Evolutionary conservation across 129 eudicot genomes (phyloP), one percentile per base, ranked within the genome.

Genomic region (Artemisia tridentata): DNA sequence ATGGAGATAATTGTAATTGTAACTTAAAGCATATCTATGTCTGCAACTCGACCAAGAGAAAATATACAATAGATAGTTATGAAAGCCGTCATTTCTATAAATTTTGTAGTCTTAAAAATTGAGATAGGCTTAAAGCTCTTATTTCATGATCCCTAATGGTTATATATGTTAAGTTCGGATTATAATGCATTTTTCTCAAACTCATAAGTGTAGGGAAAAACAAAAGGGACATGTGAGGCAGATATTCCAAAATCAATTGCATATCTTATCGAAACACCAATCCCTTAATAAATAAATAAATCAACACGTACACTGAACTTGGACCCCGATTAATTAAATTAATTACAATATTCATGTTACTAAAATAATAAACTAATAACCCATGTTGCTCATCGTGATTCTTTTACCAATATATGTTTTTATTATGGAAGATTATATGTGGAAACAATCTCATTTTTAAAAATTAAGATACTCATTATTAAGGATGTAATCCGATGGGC

Each of bases 291-390:
- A 56, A 71, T 13, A 21, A 56, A 71, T 4, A 54, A 77, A 77
- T 25, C 72, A 78, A 48, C 77, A 71, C 81, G 77, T 63, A 78
- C 81, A 71, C 60, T 71, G 81, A 78, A 78, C 67, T 70, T 71
- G 71, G 78, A 78, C 71, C 59, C 5, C 47, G 7, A 54, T 23
- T 20, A 53, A 18, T 23, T 77, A 63, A 66, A 56, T 0, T 50
- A 62, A 8, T 49, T 59, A 16, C 2, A 9, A 58, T 13, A 56
- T 16, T 67, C 1, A 57, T 57, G 23, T 20, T 57, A 57, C 43
- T 6, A 34, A 34, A 6, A 1, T 34, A 34, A 34, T 34, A 34
- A 34, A 34, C 43, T 34, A 34, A 34, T 34, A 1, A 34, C 43
- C 43, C 43, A 34, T 34, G 43, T 34, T 34, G 43, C 43, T 34